A percentile compares a stretch with the other conserved stretches of the same genome.
Evolutionary conservation across 768 basidiomycete genomes (phyloP).

Genomic region (Arthromyces matolae): DNA sequence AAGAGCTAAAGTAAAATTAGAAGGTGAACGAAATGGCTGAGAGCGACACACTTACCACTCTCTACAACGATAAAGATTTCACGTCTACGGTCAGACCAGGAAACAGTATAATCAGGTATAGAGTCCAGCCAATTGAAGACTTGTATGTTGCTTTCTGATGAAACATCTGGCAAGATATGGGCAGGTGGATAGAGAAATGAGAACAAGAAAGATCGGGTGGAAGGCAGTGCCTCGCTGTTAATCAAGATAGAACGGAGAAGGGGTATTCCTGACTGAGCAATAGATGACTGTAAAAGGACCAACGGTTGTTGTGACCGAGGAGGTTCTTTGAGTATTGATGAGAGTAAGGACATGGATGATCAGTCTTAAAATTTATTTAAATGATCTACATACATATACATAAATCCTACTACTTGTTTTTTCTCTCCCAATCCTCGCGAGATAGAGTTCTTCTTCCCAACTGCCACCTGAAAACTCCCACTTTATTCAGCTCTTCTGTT

Average conservation of each 20-base stretch:
- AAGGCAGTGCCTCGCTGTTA: slow-evolving; percentile 18
- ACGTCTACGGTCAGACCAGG: slow-evolving; percentile 27
- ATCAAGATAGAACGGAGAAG: slow-evolving; percentile 46
- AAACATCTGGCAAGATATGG: slow-evolving; percentile 30
- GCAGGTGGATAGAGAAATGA: slow-evolving; percentile 55
- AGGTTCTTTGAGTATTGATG: slow-evolving; percentile 15
- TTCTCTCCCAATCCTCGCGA: slow-evolving; percentile 43
- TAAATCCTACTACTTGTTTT: slow-evolving; percentile 8
- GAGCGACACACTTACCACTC: slow-evolving; percentile 28
- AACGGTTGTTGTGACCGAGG: slow-evolving; percentile 34
- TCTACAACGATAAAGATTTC: slow-evolving; percentile 41
- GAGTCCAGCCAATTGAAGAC: slow-evolving; percentile 47
- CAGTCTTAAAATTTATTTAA: neutral
- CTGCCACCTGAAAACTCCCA: slow-evolving; percentile 62
- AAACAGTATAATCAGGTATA: slow-evolving; percentile 51
- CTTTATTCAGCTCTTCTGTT: slow-evolving; percentile 37
- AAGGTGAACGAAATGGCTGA: slow-evolving; percentile 13
- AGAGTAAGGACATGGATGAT: slow-evolving; percentile 16
- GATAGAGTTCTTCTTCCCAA: slow-evolving; percentile 39
- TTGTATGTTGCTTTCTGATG: slow-evolving; percentile 26
- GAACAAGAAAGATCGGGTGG: slow-evolving; percentile 41
- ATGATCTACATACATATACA: neutral
- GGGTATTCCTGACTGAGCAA: slow-evolving; percentile 54
- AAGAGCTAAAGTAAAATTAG: slow-evolving; percentile 27
- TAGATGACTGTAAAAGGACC: slow-evolving; percentile 56